These are phyloP conservation scores for Pseudonitzschia multiseries DNA, from an alignment of 108 stramenopile species.

Conservation along the genomic window DNA sequence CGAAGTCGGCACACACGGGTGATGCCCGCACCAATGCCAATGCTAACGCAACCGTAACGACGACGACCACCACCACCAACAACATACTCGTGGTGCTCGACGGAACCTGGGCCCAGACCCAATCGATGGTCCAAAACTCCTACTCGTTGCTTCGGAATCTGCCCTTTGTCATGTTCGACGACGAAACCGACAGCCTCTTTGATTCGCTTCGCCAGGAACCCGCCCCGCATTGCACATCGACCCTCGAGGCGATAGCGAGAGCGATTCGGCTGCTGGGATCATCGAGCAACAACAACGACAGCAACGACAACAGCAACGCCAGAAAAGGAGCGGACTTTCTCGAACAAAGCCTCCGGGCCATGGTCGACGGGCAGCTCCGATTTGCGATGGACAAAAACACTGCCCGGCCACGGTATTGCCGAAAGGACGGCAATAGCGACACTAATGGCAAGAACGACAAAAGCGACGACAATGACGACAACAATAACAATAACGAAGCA, in stretches of 20 bases:
- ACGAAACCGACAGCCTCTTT: background rate
- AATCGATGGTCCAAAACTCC: slow-evolving; percentile 1
- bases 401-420: background rate
- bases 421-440: no score
- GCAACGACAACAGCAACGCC: background rate
- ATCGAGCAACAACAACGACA: background rate
- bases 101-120: slow-evolving; percentile 7
- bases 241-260: background rate
- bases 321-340: background rate
- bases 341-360: background rate
- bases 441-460: no score
- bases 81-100: slow-evolving; percentile 1
- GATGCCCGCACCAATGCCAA: background rate
- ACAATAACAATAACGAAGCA: no score
- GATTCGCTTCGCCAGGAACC: slow-evolving; percentile 5
- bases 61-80: background rate
- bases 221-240: background rate
- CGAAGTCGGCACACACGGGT: background rate
- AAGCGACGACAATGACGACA: no score
- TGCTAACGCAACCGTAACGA: background rate
- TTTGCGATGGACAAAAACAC: background rate
- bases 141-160: background rate
- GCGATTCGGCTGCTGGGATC: slow-evolving; percentile 1
- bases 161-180: slow-evolving; percentile 3
- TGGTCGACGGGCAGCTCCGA: slow-evolving; percentile 5